Evolutionary conservation across 2,329 filamentous ascomycete species (phyloP).

Genomic region (Penicillium janthinellum): DNA sequence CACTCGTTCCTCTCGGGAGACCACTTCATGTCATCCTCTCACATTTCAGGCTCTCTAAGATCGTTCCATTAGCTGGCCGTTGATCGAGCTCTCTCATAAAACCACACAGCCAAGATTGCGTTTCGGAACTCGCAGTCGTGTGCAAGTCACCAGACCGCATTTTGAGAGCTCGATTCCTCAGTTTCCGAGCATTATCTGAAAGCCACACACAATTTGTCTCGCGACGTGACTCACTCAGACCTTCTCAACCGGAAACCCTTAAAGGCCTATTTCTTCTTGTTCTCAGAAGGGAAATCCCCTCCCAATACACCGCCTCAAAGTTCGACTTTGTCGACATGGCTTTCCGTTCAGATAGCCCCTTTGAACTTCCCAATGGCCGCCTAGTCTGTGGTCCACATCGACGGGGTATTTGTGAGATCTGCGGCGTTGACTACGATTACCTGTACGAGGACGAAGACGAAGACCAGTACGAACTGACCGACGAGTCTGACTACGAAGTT

Average conservation of each 20-base stretch:
- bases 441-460: neutral
- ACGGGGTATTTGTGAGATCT: neutral
- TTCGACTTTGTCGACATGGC: neutral
- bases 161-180: too few relatives aligned
- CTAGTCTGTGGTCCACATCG: neutral
- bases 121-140: too few relatives aligned
- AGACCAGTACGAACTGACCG: neutral
- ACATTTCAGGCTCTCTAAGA: too few relatives aligned
- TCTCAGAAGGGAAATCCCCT: neutral
- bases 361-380: neutral
- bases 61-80: too few relatives aligned
- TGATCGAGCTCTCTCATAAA: too few relatives aligned
- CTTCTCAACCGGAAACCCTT: neutral
- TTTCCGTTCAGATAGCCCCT: neutral
- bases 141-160: too few relatives aligned
- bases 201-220: too few relatives aligned
- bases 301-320: neutral
- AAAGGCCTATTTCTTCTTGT: neutral
- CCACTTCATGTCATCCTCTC: too few relatives aligned
- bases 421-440: neutral
- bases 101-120: too few relatives aligned
- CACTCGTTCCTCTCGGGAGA: too few relatives aligned
- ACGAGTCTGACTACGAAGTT: neutral
- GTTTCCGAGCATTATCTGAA: too few relatives aligned
- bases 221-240: too few relatives aligned